phyloP scores from a whole-genome alignment of 2,329 filamentous ascomycete species.

The Pseudofabraea citricarpa region DNA sequence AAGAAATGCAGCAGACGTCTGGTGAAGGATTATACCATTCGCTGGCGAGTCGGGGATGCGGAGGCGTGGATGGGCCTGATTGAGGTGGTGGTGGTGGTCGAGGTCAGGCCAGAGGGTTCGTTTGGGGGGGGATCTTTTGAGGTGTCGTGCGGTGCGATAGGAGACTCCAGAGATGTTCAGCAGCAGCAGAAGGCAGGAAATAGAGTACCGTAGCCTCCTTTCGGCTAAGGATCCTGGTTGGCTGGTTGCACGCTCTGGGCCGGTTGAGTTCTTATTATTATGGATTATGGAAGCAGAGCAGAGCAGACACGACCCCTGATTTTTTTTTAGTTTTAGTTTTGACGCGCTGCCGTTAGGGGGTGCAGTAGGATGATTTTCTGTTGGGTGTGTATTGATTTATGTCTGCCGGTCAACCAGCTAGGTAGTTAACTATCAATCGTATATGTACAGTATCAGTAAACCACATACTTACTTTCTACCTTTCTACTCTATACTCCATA shows the following conservation, averaged over 20 bases:
- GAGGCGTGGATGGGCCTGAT: slow-evolving; percentile 5
- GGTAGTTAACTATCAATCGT: no score
- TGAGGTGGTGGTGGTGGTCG: slow-evolving; percentile 2
- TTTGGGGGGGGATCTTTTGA: neutral
- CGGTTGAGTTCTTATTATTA: neutral
- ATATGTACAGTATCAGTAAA: no score
- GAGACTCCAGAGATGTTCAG: slow-evolving; percentile 1
- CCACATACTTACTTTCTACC: no score
- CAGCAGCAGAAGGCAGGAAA: neutral
- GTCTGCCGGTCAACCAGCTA: no score
- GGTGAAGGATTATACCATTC: slow-evolving; percentile 16
- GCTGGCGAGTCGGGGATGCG: slow-evolving; percentile 9
- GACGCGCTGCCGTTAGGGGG: no score
- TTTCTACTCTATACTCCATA: no score
- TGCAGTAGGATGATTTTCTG: no score
- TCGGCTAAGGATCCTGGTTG: slow-evolving; percentile 3
- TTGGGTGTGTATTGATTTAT: no score
- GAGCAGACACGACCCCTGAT: no score
- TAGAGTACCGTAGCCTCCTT: neutral
- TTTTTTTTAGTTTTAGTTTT: no score
- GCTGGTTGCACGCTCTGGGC: no score
- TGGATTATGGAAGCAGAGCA: no score
- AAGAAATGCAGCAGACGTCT: slow-evolving; percentile 13
- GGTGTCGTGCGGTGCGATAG: neutral
- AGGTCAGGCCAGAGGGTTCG: slow-evolving; percentile 1